These are phyloP conservation scores for Daucus carota DNA, from an alignment of 129 eudicot genomes.

Conservation along the genomic window DH1_v3.0 NC_030382.2:42166001-42166500, in stretches of 20 bases:
- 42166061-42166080: not conserved
- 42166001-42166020: not conserved
- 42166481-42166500: not conserved
- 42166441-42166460: not conserved
- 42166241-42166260: conserved; percentile 87
- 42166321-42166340: not conserved
- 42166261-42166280: conserved; percentile 91
- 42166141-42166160: conserved; percentile 90
- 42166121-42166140: not conserved
- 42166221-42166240: conserved; percentile 86
- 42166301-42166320: conserved; percentile 99
- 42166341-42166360: not conserved
- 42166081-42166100: not conserved
- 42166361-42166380: not conserved
- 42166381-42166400: not conserved
- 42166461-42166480: not conserved
- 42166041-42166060: no score
- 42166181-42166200: conserved; percentile 72
- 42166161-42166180: conserved; percentile 78
- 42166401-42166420: not conserved
- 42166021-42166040: not conserved
- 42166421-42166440: not conserved
- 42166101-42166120: not conserved
- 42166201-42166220: conserved; percentile 97
- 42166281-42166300: conserved; percentile 97